A percentile compares a stretch with the other conserved stretches of the same genome.
These are phyloP conservation scores for Mucor irregularis DNA, from an alignment of 371 early-diverging fungal species.

Conservation along the genomic window DNA sequence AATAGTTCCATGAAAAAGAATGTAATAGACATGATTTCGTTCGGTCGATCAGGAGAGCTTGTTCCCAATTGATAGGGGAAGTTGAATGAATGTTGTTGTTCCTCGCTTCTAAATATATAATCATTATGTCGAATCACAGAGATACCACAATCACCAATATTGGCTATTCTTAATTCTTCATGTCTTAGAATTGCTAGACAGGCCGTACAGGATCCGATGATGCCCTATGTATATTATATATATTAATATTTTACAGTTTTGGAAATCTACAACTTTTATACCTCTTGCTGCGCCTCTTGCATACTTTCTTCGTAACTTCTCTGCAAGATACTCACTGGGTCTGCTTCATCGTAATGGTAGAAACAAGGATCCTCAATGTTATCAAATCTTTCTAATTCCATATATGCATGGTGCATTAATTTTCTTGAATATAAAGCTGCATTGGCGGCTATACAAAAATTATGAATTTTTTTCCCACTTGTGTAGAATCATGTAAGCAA, in stretches of 20 bases:
- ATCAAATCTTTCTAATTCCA: constrained; percentile 74
- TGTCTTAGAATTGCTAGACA: constrained; percentile 79
- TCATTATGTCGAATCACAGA: constrained; percentile 80
- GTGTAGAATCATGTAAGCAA: neutral
- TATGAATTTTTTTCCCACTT: neutral
- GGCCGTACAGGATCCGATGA: constrained; percentile 89
- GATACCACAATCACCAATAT: constrained; percentile 91
- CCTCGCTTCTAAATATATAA: constrained; percentile 86
- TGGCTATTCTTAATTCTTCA: constrained; percentile 87
- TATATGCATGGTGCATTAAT: constrained; percentile 85
- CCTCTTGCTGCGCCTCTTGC: constrained; percentile 21
- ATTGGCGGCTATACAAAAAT: constrained; percentile 62
- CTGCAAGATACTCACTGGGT: constrained; percentile 72
- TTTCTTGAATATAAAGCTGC: constrained; percentile 86
- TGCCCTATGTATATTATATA: constrained; percentile 31
- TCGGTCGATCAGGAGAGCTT: constrained; percentile 58
- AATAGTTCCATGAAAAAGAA: too few relatives aligned
- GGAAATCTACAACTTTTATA: too few relatives aligned
- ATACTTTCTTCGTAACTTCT: constrained; percentile 60
- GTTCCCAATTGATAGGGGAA: constrained; percentile 78
- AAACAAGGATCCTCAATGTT: constrained; percentile 30
- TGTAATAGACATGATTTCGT: too few relatives aligned
- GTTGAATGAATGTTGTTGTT: constrained; percentile 82
- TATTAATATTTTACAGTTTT: neutral
- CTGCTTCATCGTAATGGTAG: constrained; percentile 33